Percentiles rank a stretch among this genome's conserved stretches.
These are phyloP conservation scores for Annulohypoxylon stygium DNA, from an alignment of 495 filamentous ascomycete species.

Conservation along the genomic window DNA sequence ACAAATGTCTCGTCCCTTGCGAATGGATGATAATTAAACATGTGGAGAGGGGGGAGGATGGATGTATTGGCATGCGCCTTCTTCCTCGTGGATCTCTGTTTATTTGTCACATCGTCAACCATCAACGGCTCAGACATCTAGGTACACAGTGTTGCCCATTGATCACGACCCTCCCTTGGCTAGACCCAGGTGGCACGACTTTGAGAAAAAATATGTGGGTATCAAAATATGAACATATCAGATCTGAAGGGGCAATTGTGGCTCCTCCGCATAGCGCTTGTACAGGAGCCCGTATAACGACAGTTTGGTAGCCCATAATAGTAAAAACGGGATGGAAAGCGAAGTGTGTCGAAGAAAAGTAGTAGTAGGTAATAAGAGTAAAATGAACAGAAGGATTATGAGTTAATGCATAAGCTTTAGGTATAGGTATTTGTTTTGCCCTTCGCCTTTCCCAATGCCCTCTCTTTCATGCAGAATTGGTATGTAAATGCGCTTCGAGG, in stretches of 20 bases:
- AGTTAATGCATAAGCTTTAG: conserved; percentile 5
- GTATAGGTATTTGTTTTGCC: background rate
- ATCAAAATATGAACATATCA: conserved; percentile 20
- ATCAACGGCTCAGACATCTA: background rate
- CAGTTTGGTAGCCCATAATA: background rate
- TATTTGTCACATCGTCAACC: conserved; percentile 6
- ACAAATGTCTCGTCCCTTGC: conserved; percentile 3
- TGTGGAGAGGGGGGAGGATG: conserved; percentile 1
- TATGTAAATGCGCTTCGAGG: conserved; percentile 9
- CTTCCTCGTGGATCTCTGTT: background rate
- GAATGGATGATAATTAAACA: background rate
- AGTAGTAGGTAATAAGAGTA: conserved; percentile 5
- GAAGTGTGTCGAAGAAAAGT: conserved; percentile 6
- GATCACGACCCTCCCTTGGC: background rate
- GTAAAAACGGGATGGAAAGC: background rate
- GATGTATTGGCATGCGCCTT: background rate
- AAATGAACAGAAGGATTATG: conserved; percentile 6
- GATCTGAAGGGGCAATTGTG: background rate
- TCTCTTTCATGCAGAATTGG: background rate
- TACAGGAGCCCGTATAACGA: background rate
- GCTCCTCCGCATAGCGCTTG: background rate
- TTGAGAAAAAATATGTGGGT: conserved; percentile 9
- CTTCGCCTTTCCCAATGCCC: conserved; percentile 6
- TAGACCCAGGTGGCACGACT: background rate
- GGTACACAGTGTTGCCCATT: too few species aligned